Evolutionary conservation across 2,329 filamentous ascomycete species (phyloP).

Genomic region (Beauveria rudraprayagi): DNA sequence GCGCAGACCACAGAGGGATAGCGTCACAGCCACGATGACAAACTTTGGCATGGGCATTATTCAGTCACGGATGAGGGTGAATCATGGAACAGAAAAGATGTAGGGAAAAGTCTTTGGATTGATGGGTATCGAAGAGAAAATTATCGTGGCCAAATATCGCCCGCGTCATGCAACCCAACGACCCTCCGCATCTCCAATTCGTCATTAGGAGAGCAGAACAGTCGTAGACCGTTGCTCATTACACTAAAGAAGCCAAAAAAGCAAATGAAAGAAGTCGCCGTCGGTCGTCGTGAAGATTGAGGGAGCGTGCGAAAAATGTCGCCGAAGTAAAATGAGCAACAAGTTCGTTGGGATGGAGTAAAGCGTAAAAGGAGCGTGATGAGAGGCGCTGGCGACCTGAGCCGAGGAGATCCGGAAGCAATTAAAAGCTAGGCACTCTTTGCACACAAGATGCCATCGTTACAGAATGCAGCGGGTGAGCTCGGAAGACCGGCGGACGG

Average conservation of each 20-base stretch:
- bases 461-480: not conserved
- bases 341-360: not conserved
- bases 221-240: not conserved
- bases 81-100: not conserved
- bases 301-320: not conserved
- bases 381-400: not conserved
- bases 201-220: not conserved
- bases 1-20: not conserved
- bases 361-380: not conserved
- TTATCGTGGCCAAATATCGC: conserved; percentile 10
- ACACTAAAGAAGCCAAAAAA: not conserved
- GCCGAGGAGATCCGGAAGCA: not conserved
- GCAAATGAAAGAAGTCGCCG: conserved; percentile 5
- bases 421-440: not conserved
- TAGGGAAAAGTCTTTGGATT: conserved; percentile 13
- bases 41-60: not conserved
- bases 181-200: conserved; percentile 3
- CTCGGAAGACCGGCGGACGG: not conserved
- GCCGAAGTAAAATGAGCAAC: not conserved
- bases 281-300: conserved; percentile 10
- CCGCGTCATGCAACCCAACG: conserved; percentile 9
- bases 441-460: not conserved
- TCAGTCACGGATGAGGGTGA: not conserved
- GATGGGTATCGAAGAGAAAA: conserved; percentile 17
- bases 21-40: not conserved